Evolutionary conservation across 148 eudicot species (phyloP).

Genomic region (Heliamphora exappendiculata): DNA sequence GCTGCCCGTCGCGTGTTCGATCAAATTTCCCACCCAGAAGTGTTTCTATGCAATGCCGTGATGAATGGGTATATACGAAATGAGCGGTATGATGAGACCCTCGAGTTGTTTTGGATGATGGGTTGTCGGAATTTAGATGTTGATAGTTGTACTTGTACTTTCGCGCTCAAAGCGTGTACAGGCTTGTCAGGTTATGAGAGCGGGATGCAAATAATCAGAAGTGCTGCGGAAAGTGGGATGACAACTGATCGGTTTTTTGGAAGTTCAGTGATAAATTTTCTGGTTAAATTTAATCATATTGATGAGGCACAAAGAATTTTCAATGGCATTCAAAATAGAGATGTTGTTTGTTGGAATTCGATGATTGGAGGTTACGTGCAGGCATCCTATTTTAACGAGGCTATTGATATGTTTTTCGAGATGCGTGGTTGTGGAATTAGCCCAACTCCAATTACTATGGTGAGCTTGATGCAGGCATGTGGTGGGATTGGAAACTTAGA

Average conservation of each 20-base stretch:
- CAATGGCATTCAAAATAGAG: conserved; percentile 35
- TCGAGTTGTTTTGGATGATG: not conserved
- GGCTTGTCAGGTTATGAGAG: not conserved
- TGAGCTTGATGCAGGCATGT: conserved; percentile 1
- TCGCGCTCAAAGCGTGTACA: conserved; percentile 3
- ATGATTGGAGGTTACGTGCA: conserved; percentile 52
- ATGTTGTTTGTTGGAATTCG: conserved; percentile 55
- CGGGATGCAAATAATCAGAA: not conserved
- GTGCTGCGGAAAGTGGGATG: not conserved
- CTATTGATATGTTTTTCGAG: conserved; percentile 56
- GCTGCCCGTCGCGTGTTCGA: conserved; percentile 1
- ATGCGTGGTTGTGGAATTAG: conserved; percentile 51
- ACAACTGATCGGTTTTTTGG: not conserved
- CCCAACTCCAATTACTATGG: conserved; percentile 15
- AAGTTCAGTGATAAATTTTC: conserved; percentile 3
- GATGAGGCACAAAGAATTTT: conserved; percentile 33
- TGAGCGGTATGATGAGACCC: conserved; percentile 1
- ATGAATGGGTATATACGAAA: conserved; percentile 1
- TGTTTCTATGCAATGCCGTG: conserved; percentile 1
- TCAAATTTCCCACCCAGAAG: conserved; percentile 3
- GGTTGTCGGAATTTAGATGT: not conserved
- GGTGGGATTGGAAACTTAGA: not conserved
- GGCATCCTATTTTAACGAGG: conserved; percentile 46
- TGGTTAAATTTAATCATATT: conserved; percentile 16
- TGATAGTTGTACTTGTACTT: conserved; percentile 7